Base-by-base conservation (phyloP, 306 rosid species). In the Ormosia semicastrata region DNA sequence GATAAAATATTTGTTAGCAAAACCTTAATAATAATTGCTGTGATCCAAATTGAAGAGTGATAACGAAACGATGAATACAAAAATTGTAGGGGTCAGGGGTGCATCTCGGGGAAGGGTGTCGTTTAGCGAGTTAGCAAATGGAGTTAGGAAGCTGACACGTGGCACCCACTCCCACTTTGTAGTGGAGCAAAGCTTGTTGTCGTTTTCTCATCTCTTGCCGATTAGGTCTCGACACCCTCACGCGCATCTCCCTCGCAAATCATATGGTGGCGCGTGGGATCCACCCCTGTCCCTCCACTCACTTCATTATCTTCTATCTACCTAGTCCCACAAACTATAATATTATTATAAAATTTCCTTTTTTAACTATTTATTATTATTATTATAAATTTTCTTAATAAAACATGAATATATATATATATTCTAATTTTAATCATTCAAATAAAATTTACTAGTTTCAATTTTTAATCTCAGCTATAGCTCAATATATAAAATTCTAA, bases 91-190 rank as follows among this genome's bases (percentile, higher is more conserved):
- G 82, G 71, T 43, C 17, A 14, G 71, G 75, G 30, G 71, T 67
- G 36, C 52, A 62, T 73, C 4, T 33, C 5, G 47, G 54, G 17
- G 4, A 43, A 1, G 33, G 78, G 67, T 81, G 89, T 89, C 90
- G 91, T 91, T 80, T 86, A 47, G 58, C 41, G 5, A 82, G 90
- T 77, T 63, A 75, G 62, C 79, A 68, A 77, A 85, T 59, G 73
- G 36, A 89, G 95, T 91, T 93, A 67, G 89, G 88, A 89, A 72
- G 84, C 40, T 64, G 86, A 86, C 95, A 93, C 89, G 88, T 91
- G 81, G 84, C 87, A 29, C 33, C 73, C 91, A 89, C 90, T 81
- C 85, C 87, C 43, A 71, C 50, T 33, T 85, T 76, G 2, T 64
- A 81, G 81, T 86, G 87, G 83, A 68, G 78, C 71, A 65, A 65